Evolutionary conservation across 306 rosid genomes (phyloP).

Genomic region (Cicer arietinum): DNA sequence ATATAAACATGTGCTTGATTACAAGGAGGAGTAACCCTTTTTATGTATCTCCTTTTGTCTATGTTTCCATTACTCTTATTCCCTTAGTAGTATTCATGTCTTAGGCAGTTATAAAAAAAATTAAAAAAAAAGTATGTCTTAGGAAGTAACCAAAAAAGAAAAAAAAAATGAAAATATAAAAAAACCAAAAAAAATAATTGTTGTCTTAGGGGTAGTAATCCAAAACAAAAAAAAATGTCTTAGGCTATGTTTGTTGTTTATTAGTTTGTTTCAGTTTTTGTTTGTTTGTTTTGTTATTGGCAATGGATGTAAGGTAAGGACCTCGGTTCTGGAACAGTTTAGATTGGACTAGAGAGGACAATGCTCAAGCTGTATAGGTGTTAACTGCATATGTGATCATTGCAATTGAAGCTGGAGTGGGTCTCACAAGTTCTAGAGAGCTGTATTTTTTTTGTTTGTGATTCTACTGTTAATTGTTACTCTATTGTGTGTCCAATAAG

Average conservation of each 20-base stretch:
- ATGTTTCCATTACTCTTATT: slow-evolving; percentile 13
- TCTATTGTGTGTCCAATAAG: slow-evolving; percentile 31
- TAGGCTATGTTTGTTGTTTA: slow-evolving; percentile 33
- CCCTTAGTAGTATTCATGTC: slow-evolving; percentile 1
- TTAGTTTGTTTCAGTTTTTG: slow-evolving; percentile 4
- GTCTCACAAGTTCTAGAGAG: slow-evolving; percentile 9
- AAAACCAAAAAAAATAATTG: neutral
- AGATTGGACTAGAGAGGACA: slow-evolving; percentile 27
- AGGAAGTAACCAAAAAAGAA: neutral
- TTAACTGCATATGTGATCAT: slow-evolving; percentile 19
- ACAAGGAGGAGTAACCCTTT: slow-evolving; percentile 28
- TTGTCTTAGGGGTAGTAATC: slow-evolving; percentile 12
- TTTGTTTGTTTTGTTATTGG: slow-evolving; percentile 14
- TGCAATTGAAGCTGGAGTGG: neutral
- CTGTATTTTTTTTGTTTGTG: slow-evolving; percentile 13
- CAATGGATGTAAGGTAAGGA: slow-evolving; percentile 19
- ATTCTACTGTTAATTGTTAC: slow-evolving; percentile 22
- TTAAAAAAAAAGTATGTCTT: slow-evolving; percentile 4
- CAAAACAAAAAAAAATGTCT: neutral
- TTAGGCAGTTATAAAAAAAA: neutral
- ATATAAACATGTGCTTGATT: slow-evolving; percentile 39
- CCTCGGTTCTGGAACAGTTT: slow-evolving; percentile 7
- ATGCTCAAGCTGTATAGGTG: slow-evolving; percentile 38
- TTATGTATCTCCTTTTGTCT: neutral
- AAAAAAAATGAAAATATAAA: neutral